Base-by-base conservation (phyloP, 2,329 filamentous ascomycete species). In the Madurella mycetomatis region DNA sequence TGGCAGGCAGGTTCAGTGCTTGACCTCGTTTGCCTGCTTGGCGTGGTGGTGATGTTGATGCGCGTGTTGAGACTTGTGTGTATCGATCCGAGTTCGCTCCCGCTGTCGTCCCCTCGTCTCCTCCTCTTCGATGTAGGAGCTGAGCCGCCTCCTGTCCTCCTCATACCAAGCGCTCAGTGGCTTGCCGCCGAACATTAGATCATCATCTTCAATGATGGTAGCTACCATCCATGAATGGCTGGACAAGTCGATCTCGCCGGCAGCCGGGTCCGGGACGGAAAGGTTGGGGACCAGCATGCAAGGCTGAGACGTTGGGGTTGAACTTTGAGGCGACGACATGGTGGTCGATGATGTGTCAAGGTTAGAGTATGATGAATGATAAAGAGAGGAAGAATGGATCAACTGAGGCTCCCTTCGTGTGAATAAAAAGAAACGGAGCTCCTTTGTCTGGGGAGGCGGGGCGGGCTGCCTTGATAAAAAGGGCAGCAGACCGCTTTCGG, bases 121-220 rank as follows among this genome's bases (percentile, higher is more conserved):
- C 61, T 74, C 72, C 42, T 72, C 74, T 46, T 69, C 69, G 48
- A 60, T 44, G 59, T 43, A 61, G 19, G 64, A 67, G 68, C 72
- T 76, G 48, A 74, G 65, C 16, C 73, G 69, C 47, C 73, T 69
- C 41, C 78, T 73, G 58, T 81, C 79, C 69, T 84, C 81, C 68
- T 84, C 81, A 66, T 84, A 81, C 80, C 80, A 83, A 15, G 75
- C 70, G 66, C 79, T 80, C 41, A 84, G 67, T 40, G 79, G 73
- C 74, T 83, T 84, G 62, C 81, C 81, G 53, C 80, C 79, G 61
- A 83, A 84, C 66, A 76, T 82, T 39, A 84, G 71, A 59, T 84
- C 81, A 53, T 83, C 80, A 64, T 84, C 81, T 53, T 84, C 80
- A 62, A 84, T 84, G 56, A 80, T 71, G 47, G 77, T 83, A 34